phyloP scores from a whole-genome alignment of 129 eudicot species.

The Tanacetum coccineum region DNA sequence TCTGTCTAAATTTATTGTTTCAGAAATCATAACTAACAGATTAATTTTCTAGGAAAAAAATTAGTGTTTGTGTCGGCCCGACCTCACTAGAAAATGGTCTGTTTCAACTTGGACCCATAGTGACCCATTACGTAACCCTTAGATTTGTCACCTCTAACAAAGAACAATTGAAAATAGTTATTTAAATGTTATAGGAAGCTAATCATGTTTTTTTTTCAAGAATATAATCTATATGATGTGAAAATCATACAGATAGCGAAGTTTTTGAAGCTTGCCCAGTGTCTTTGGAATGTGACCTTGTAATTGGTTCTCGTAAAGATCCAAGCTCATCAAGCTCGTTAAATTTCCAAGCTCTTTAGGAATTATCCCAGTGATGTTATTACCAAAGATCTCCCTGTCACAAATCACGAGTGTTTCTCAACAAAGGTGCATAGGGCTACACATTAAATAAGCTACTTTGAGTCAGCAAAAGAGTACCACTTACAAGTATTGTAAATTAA shows the following conservation, averaged over 20 bases:
- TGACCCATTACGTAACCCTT: too few relatives aligned
- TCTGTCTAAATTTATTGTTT: neutral
- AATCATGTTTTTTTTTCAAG: too few relatives aligned
- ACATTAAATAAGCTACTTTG: too few relatives aligned
- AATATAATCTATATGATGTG: neutral
- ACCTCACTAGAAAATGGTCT: too few relatives aligned
- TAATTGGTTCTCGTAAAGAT: conserved; percentile 56
- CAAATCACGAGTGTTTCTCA: neutral
- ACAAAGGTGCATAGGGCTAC: too few relatives aligned
- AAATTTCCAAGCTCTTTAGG: conserved; percentile 64
- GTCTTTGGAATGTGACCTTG: conserved; percentile 53
- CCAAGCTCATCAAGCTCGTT: conserved; percentile 77
- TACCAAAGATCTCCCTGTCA: conserved; percentile 60
- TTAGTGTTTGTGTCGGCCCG: too few relatives aligned
- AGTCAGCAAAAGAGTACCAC: conserved; percentile 15
- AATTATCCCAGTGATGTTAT: conserved; percentile 55
- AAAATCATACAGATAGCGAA: conserved; percentile 57
- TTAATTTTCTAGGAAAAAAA: too few relatives aligned
- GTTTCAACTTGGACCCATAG: too few relatives aligned
- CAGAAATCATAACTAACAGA: too few relatives aligned
- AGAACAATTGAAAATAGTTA: too few relatives aligned
- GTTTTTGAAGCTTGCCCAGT: conserved; percentile 55
- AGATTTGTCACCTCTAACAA: too few relatives aligned
- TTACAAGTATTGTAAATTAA: conserved; percentile 65
- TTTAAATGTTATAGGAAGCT: too few relatives aligned